Evolutionary conservation across 441 rosid genomes (phyloP), one percentile per base, ranked within the genome.

Genomic region (Pelargonium fulgidum): DNA sequence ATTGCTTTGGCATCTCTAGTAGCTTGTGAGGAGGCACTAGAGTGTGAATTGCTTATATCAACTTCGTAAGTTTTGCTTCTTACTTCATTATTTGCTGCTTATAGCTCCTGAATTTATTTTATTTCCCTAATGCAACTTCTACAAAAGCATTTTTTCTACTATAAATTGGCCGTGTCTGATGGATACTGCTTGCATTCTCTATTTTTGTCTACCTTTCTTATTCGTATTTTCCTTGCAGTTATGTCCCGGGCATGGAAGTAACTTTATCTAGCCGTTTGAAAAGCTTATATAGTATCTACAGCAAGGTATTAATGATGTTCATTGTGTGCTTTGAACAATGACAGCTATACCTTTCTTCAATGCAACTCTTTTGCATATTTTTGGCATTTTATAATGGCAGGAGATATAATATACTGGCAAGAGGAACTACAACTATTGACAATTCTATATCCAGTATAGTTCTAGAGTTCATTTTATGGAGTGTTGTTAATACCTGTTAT

Each of bases 201-300:
- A 13, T 10, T 48, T 19, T 62, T 66, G 19, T 9, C 17, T 20
- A 1, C 12, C 12, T 10, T 20, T 20, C 12, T 17, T 56, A 6
- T 17, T 56, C 19, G 1, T 13, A 16, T 56, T 56, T 19, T 72
- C 68, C 65, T 67, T 79, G 82, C 84, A 89, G 94, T 71, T 86
- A 86, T 68, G 80, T 86, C 76, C 94, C 94, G 5, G 94, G 94
- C 50, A 89, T 89, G 94, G 94, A 89, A 80, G 88, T 89, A 33
- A 85, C 90, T 65, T 70, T 86, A 68, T 89, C 90, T 56, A 79
- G 91, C 77, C 83, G 94, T 65, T 79, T 86, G 8, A 89, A 89
- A 76, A 89, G 94, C 79, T 75, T 86, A 75, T 86, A 83, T 68
- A 77, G 94, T 58, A 81, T 89, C 76, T 86, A 86, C 69, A 79